phyloP scores from a whole-genome alignment of 1,284 basidiomycete species.

The Trichosporon coremiiforme region DNA sequence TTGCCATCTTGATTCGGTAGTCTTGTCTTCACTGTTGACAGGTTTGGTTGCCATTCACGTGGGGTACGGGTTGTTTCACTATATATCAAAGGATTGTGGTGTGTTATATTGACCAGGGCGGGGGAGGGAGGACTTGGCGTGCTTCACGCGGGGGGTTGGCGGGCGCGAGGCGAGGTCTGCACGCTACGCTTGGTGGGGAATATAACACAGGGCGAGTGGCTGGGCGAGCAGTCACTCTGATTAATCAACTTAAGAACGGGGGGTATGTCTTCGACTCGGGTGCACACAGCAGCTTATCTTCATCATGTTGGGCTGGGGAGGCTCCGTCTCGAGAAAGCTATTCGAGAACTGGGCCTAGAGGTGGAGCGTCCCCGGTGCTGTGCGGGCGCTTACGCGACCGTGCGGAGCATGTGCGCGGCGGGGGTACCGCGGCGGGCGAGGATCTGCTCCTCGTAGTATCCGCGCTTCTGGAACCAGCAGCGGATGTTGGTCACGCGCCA shows the following conservation, averaged over 20 bases:
- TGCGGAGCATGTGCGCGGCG: background rate
- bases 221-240: background rate
- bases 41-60: constrained; percentile 4
- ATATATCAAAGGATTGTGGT: constrained; percentile 3
- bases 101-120: constrained; percentile 2
- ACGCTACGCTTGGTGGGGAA: background rate
- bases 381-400: background rate
- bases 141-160: no score
- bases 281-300: background rate
- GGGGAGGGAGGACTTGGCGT: background rate
- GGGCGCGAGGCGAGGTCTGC: background rate
- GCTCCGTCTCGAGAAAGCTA: background rate
- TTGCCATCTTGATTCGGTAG: background rate
- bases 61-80: no score
- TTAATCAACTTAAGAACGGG: constrained; percentile 1
- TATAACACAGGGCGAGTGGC: constrained; percentile 9
- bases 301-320: no score
- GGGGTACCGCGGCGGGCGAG: constrained; percentile 8
- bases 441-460: constrained; percentile 17
- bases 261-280: background rate
- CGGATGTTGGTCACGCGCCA: constrained; percentile 15
- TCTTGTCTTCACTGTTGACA: background rate
- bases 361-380: background rate
- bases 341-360: background rate
- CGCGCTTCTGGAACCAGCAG: constrained; percentile 9